phyloP scores from a whole-genome alignment of 2,329 filamentous ascomycete genomes.

The Aspergillus sp. region DNA sequence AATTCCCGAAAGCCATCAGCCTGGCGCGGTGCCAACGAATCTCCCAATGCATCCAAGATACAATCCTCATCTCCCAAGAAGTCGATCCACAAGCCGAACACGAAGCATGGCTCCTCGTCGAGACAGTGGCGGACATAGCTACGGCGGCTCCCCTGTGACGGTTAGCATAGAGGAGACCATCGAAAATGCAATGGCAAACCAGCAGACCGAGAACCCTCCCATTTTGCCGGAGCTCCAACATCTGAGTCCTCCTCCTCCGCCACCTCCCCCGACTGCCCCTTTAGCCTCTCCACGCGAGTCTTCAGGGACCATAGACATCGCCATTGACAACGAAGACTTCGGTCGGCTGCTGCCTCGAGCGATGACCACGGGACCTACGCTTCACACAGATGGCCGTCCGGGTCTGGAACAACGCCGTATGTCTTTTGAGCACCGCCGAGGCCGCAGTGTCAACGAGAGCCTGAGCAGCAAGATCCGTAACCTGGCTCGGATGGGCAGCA shows the following conservation, averaged over 20 bases:
- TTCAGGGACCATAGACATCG: constrained; percentile 43
- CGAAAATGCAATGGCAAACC: constrained; percentile 35
- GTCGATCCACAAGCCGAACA: constrained; percentile 44
- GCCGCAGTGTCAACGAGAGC: constrained; percentile 60
- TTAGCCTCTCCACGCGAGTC: constrained; percentile 38
- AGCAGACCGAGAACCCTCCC: constrained; percentile 42
- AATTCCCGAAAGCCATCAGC: constrained; percentile 32
- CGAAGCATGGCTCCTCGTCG: constrained; percentile 35
- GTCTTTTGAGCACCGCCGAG: constrained; percentile 54
- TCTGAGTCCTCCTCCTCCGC: constrained; percentile 58
- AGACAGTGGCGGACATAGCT: constrained; percentile 29
- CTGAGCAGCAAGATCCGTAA: constrained; percentile 57
- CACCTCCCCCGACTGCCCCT: constrained; percentile 43
- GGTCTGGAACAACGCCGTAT: constrained; percentile 40
- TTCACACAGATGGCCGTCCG: constrained; percentile 28
- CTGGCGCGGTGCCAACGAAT: constrained; percentile 30
- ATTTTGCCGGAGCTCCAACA: constrained; percentile 65
- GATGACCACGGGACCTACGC: constrained; percentile 39
- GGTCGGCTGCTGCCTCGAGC: constrained; percentile 38
- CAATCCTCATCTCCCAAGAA: constrained; percentile 42
- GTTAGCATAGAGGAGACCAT: constrained; percentile 59
- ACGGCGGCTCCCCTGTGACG: constrained; percentile 41
- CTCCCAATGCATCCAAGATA: constrained; percentile 45
- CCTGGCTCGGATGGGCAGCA: constrained; percentile 58
- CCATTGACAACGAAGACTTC: constrained; percentile 43